Base-by-base conservation (phyloP, 176 grass and related monocot species). In the Hsuehochloa calcarea region DNA sequence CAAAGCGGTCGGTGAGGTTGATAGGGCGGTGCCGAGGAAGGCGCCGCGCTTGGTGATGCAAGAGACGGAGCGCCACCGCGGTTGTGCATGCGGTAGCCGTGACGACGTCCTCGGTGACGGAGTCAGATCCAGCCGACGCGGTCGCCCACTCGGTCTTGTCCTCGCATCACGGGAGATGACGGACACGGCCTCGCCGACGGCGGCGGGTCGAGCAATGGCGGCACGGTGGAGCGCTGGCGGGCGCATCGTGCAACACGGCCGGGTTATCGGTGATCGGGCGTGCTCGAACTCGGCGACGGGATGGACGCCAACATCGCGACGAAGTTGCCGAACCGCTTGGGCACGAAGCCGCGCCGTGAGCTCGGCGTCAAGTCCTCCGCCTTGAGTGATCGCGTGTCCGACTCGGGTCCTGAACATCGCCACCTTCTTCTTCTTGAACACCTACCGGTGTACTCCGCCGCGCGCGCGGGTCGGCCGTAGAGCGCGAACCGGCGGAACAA, bases 111-210 rank as follows among this genome's bases (percentile, higher is more conserved):
- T 98, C 96, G 0, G 96, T 98, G 1, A 98, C 96, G 20, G 96
- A 98, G 1, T 93, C 96, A 98, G 78, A 98, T 98, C 96, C 96
- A 98, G 0, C 96, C 96, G 0, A 98, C 96, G 12, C 96, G 93
- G n/a, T 94, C 93, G 0, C 96, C 96, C 96, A 98, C 91, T 98
- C 96, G 51, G 96, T 98, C 88, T 96, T 98, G 92, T 98, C 96
- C 89, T 98, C 96, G 62, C 96, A 98, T 93, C 95, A 95, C 93
- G 95, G 0, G 96, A 98, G 68, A 95, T 94, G 14, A 96, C 96
- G 4, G 93, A 95, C 22, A 98, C 93, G 41, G 96, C 96, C 88
- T 98, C 96, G 8, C 89, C 93, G 5, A 98, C 96, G 4, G 96
- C 89, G 9, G 79, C 6, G 96, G 93, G 82, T 91, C 93, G 5